These are phyloP conservation scores for Peniophora sp. DNA, from an alignment of 1,284 basidiomycete species.

Conservation along the genomic window DNA sequence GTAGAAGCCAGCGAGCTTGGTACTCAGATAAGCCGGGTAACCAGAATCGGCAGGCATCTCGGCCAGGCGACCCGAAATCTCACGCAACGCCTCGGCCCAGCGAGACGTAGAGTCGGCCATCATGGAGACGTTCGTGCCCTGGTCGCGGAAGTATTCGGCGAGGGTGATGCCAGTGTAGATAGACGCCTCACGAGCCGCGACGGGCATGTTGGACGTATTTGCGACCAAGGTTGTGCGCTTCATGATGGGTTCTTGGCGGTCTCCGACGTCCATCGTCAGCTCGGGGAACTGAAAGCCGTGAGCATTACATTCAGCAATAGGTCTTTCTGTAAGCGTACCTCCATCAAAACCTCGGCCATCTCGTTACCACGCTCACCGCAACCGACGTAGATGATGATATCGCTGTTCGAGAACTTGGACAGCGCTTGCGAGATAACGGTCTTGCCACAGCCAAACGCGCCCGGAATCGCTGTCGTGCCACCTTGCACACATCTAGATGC, in stretches of 20 bases:
- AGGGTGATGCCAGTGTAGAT: slow-evolving; percentile 99
- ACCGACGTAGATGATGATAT: slow-evolving; percentile 99
- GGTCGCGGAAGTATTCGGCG: slow-evolving; percentile 99
- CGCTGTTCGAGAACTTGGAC: slow-evolving; percentile 99
- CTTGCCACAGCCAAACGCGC: slow-evolving; percentile 98
- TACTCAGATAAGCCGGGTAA: slow-evolving; percentile 95
- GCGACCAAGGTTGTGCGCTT: slow-evolving; percentile 98
- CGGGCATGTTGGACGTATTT: slow-evolving; percentile 99
- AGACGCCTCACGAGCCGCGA: slow-evolving; percentile 97
- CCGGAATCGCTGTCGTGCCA: slow-evolving; percentile 98
- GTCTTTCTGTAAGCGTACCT: slow-evolving; percentile 39
- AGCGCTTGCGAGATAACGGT: slow-evolving; percentile 96
- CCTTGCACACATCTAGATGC: slow-evolving; percentile 86
- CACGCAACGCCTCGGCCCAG: slow-evolving; percentile 98
- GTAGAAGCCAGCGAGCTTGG: slow-evolving; percentile 97
- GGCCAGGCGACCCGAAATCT: slow-evolving; percentile 97
- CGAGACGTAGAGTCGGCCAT: slow-evolving; percentile 99
- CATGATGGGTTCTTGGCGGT: slow-evolving; percentile 99
- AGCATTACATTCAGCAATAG: slow-evolving; percentile 1
- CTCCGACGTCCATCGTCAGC: slow-evolving; percentile 84
- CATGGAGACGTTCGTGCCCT: slow-evolving; percentile 97
- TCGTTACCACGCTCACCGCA: slow-evolving; percentile 93
- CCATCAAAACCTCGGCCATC: slow-evolving; percentile 99
- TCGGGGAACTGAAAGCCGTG: slow-evolving; percentile 74
- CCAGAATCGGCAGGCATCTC: slow-evolving; percentile 99